Conservation (phyloP, 2,329 filamentous ascomycete species). For the Colletotrichum musicola region DNA sequence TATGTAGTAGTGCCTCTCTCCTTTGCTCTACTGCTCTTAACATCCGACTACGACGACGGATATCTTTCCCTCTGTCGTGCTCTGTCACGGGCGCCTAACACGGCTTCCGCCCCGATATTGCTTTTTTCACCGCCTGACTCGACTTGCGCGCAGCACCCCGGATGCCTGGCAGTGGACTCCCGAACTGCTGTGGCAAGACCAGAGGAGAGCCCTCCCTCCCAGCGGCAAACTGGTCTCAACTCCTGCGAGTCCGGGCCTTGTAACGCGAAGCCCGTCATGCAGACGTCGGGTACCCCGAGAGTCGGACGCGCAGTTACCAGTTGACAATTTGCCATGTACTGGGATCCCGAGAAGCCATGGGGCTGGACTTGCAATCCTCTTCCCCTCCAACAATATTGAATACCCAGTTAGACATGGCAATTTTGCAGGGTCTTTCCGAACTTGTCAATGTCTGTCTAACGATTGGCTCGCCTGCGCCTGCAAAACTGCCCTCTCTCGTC, state of each 20-base stretch:
- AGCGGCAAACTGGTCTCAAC: constrained; percentile 29
- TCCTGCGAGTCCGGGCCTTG: constrained; percentile 14
- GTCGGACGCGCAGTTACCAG: constrained; percentile 6
- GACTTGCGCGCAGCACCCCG: constrained; percentile 28
- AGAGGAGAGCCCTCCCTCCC: constrained; percentile 34
- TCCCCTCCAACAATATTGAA: background rate
- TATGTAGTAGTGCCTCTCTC: background rate
- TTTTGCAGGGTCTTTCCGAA: constrained; percentile 23
- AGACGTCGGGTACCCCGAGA: constrained; percentile 34
- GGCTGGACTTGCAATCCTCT: background rate
- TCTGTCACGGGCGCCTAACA: constrained; percentile 17
- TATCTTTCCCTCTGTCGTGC: background rate
- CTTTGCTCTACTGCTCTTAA: background rate
- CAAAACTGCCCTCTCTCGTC: background rate
- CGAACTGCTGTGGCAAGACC: constrained; percentile 29
- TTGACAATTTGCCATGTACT: background rate
- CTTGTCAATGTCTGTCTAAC: constrained; percentile 23
- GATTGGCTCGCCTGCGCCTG: constrained; percentile 26
- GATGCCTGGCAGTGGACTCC: constrained; percentile 37
- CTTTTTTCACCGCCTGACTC: constrained; percentile 37
- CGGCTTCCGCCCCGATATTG: constrained; percentile 10
- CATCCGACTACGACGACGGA: background rate
- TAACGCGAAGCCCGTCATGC: constrained; percentile 23
- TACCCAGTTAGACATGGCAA: background rate
- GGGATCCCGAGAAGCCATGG: too few species aligned